Evolutionary conservation across 2,329 filamentous ascomycete genomes (phyloP).

Genomic region (Colletotrichum aenigma): DNA sequence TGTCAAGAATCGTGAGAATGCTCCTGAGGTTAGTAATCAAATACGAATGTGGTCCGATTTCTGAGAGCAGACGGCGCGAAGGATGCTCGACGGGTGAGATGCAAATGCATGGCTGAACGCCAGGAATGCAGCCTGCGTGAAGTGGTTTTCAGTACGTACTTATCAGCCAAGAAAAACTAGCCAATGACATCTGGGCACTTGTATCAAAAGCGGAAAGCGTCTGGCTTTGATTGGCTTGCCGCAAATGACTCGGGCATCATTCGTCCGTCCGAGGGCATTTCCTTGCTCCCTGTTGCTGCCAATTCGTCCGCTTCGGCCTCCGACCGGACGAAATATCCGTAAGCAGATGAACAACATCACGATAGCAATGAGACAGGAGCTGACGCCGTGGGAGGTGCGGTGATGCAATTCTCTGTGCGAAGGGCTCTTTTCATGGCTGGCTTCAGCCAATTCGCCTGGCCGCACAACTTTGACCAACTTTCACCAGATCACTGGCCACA

Average conservation of each 20-base stretch:
- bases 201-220: not conserved
- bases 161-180: not conserved
- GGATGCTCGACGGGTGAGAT: not conserved
- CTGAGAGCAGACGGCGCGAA: not conserved
- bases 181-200: not conserved
- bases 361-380: not conserved
- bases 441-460: not conserved
- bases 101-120: not conserved
- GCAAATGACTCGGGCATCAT: not conserved
- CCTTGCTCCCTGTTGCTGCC: no score
- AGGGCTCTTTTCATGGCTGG: not conserved
- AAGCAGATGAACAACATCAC: not conserved
- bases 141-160: not conserved
- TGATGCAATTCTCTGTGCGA: not conserved
- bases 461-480: not conserved
- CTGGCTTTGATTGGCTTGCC: not conserved
- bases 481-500: not conserved
- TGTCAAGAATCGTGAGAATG: not conserved
- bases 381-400: not conserved
- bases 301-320: conserved; percentile 14
- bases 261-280: not conserved
- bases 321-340: conserved; percentile 8
- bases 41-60: not conserved
- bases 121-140: not conserved
- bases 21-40: not conserved